Percentiles rank a stretch among this genome's conserved stretches.
Conservation (phyloP, 2,329 filamentous ascomycete species). For the Fusarium coffeatum region DNA sequence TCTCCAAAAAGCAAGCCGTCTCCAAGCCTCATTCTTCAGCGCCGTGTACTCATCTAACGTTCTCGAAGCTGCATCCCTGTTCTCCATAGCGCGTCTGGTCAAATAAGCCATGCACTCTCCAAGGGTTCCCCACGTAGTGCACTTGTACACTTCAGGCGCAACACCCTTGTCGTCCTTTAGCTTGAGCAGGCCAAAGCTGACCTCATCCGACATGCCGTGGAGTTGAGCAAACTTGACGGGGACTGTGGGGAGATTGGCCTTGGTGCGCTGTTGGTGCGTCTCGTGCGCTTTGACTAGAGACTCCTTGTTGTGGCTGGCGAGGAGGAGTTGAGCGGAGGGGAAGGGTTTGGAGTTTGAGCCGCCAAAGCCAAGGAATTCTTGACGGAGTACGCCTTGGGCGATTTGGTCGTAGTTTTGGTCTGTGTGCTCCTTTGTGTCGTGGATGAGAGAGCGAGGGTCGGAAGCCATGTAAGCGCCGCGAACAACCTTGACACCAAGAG, state of each 20-base stretch:
- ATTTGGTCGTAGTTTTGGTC: constrained; percentile 64
- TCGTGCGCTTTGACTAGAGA: constrained; percentile 57
- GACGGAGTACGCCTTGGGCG: constrained; percentile 58
- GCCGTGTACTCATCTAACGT: constrained; percentile 49
- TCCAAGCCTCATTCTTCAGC: constrained; percentile 47
- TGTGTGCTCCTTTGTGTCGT: constrained; percentile 64
- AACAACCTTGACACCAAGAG: constrained; percentile 67
- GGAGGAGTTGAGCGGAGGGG: constrained; percentile 60
- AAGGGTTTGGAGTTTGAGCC: constrained; percentile 54
- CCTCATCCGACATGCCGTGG: constrained; percentile 68
- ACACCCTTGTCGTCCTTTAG: constrained; percentile 43
- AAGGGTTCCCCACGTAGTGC: constrained; percentile 55
- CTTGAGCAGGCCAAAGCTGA: constrained; percentile 62
- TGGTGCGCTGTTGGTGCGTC: constrained; percentile 57
- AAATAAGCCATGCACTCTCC: constrained; percentile 55
- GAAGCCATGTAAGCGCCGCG: constrained; percentile 66
- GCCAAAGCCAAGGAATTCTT: constrained; percentile 56
- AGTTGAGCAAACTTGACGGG: constrained; percentile 63
- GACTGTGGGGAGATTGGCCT: constrained; percentile 49
- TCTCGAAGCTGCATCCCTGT: constrained; percentile 52
- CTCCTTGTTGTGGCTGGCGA: constrained; percentile 65
- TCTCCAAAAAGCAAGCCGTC: constrained; percentile 47
- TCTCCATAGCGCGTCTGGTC: constrained; percentile 53
- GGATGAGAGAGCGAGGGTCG: constrained; percentile 63
- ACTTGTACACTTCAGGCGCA: constrained; percentile 54